Evolutionary conservation across 2,329 filamentous ascomycete genomes (phyloP), one percentile per base, ranked within the genome.

Genomic region (Tolypocladium album): DNA sequence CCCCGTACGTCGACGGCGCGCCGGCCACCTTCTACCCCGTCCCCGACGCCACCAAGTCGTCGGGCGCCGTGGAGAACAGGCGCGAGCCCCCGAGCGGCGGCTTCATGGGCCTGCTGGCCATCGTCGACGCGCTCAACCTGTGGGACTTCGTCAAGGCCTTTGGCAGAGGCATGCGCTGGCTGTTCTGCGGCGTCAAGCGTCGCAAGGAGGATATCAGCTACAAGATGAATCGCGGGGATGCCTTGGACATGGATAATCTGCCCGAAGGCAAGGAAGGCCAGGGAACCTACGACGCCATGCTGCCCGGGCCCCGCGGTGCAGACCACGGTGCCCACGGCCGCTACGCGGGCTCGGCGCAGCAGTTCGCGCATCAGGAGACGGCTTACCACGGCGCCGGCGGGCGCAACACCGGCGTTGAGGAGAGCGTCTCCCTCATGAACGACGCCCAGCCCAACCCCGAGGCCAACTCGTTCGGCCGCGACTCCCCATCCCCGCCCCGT

Each of bases 141-240:
- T 90, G 89, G 86, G 91, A 96, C 71, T 82, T 95, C 50, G 75
- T 90, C 68, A 95, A 92, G 74, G 89, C 89, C 0, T 85, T 89
- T 62, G 88, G 87, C 11, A 83, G 91, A 57, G 88, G 89, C 27
- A 82, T 90, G 66, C 83, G 88, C 66, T 96, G 91, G 92, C 77
- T 95, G 24, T 87, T 92, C 63, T 84, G 90, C 20, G 90, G 90
- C 50, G 81, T 84, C 59, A 87, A 84, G 70, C 73, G 77, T 62
- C 82, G 88, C 61, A 78, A 79, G 65, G 68, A 79, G 22, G 82
- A 85, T 62, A 59, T 72, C 47, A 82, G 79, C 65, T 84, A 84
- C 66, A 72, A 74, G 61, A 62, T 66, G 43, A 59, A 64, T 24
- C 60, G 61, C 36, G 74, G 76, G 47, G 68, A 64, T 50, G 62